phyloP scores from a whole-genome alignment of 2,329 filamentous ascomycete species.

The Oidium heveae region DNA sequence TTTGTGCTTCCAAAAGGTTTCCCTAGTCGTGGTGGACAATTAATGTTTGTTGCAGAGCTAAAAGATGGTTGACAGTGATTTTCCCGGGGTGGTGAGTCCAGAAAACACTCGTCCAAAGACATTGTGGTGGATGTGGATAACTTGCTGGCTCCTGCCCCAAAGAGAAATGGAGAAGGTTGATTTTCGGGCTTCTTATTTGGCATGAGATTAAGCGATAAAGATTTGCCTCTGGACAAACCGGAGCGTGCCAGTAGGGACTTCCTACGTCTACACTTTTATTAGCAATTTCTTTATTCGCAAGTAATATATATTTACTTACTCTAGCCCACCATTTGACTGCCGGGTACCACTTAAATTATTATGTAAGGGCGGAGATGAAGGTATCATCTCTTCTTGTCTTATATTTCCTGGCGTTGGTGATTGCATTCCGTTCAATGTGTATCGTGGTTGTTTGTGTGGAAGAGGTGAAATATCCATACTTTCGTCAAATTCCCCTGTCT shows the following conservation, averaged over 20 bases:
- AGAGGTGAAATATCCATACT: constrained; percentile 86
- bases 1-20: constrained; percentile 36
- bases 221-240: constrained; percentile 49
- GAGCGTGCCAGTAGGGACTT: constrained; percentile 48
- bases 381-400: constrained; percentile 18
- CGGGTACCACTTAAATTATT: constrained; percentile 24
- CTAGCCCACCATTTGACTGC: constrained; percentile 19
- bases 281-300: constrained; percentile 4
- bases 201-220: constrained; percentile 41
- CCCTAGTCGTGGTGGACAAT: constrained; percentile 31
- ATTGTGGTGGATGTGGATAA: constrained; percentile 29
- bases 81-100: constrained; percentile 50
- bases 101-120: constrained; percentile 57
- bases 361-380: constrained; percentile 28
- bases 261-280: constrained; percentile 25
- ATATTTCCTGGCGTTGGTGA: constrained; percentile 42
- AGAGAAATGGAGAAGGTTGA: constrained; percentile 50
- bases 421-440: constrained; percentile 36
- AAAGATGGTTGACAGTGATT: constrained; percentile 33
- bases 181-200: constrained; percentile 35
- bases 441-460: constrained; percentile 58
- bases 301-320: constrained; percentile 21
- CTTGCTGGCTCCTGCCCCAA: constrained; percentile 30
- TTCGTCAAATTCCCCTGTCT: constrained; percentile 46
- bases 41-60: constrained; percentile 29